These are phyloP conservation scores for Liquidambar formosana DNA, from an alignment of 164 flowering plant genomes.

Conservation along the genomic window DNA sequence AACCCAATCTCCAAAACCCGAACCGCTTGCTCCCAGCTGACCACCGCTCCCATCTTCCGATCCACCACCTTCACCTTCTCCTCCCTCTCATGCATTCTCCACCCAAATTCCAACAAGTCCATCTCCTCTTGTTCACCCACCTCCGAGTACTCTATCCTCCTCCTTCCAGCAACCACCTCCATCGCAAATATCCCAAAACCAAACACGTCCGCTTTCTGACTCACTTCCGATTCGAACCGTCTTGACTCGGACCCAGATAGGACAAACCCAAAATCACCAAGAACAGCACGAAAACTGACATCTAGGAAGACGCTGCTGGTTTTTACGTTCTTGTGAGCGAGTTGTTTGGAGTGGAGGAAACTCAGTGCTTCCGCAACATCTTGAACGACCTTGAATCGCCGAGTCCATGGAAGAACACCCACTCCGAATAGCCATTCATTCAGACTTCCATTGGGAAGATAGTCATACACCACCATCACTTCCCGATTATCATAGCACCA, in stretches of 20 bases:
- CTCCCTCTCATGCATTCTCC: constrained; percentile 46
- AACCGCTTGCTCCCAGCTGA: constrained; percentile 44
- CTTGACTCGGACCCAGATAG: constrained; percentile 19
- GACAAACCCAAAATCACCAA: constrained; percentile 31
- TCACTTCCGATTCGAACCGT: constrained; percentile 28
- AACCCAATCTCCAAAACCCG: constrained; percentile 41
- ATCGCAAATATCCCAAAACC: constrained; percentile 44
- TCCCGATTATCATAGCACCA: constrained; percentile 32
- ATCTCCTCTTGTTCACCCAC: constrained; percentile 22
- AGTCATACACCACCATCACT: constrained; percentile 45
- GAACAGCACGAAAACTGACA: constrained; percentile 29
- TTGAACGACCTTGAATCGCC: constrained; percentile 40
- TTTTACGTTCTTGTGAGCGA: constrained; percentile 52
- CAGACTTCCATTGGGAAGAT: constrained; percentile 41
- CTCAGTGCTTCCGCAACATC: constrained; percentile 25
- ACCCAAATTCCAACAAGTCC: constrained; percentile 47
- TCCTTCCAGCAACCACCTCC: constrained; percentile 54
- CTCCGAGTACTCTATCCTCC: constrained; percentile 15
- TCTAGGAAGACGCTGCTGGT: constrained; percentile 50
- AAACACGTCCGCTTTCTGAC: constrained; percentile 38
- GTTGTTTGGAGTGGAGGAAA: constrained; percentile 38
- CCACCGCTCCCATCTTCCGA: constrained; percentile 25
- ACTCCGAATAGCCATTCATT: constrained; percentile 49
- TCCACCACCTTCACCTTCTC: constrained; percentile 43
- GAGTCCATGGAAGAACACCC: constrained; percentile 48